Conservation (phyloP, 1,139 yeast genomes). For the Ogataea hybrid region DNA sequence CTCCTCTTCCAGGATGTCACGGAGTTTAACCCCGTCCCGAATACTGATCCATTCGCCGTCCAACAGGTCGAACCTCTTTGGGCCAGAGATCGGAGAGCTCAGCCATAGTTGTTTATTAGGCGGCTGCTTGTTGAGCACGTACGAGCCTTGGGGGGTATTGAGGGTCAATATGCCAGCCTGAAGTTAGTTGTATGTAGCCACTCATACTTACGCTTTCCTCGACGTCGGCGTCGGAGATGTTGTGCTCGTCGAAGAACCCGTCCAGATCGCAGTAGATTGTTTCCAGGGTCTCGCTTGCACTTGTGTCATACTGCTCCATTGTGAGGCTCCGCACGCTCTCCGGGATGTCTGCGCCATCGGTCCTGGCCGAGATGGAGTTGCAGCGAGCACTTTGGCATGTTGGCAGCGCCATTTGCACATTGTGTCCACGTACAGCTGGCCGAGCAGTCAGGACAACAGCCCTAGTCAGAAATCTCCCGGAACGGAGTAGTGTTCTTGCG, state of each 20-base stretch:
- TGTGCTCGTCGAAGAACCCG: slow-evolving; percentile 49
- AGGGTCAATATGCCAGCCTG: slow-evolving; percentile 78
- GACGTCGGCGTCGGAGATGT: slow-evolving; percentile 62
- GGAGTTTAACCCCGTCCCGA: slow-evolving; percentile 51
- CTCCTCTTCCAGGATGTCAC: slow-evolving; percentile 48
- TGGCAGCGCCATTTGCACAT: neutral
- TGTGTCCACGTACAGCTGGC: neutral
- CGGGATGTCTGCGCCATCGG: slow-evolving; percentile 54
- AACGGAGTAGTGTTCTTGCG: neutral
- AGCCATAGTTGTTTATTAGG: slow-evolving; percentile 94
- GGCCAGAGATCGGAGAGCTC: slow-evolving; percentile 91
- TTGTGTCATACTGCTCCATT: slow-evolving; percentile 50
- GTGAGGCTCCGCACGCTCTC: slow-evolving; percentile 47
- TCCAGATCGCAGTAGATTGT: slow-evolving; percentile 62
- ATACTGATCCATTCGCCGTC: slow-evolving; percentile 60
- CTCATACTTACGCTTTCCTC: slow-evolving; percentile 52
- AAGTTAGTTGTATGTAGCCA: slow-evolving; percentile 7
- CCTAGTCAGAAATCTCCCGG: neutral
- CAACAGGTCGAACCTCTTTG: slow-evolving; percentile 66
- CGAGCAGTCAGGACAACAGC: neutral
- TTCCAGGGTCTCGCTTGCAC: slow-evolving; percentile 66
- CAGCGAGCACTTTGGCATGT: slow-evolving; percentile 7
- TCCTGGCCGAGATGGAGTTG: slow-evolving; percentile 32
- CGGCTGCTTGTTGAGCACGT: slow-evolving; percentile 90
- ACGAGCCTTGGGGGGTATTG: slow-evolving; percentile 68